Base-by-base conservation (phyloP, 2,329 filamentous ascomycete genomes). In the Leptographium radiaticola region DNA sequence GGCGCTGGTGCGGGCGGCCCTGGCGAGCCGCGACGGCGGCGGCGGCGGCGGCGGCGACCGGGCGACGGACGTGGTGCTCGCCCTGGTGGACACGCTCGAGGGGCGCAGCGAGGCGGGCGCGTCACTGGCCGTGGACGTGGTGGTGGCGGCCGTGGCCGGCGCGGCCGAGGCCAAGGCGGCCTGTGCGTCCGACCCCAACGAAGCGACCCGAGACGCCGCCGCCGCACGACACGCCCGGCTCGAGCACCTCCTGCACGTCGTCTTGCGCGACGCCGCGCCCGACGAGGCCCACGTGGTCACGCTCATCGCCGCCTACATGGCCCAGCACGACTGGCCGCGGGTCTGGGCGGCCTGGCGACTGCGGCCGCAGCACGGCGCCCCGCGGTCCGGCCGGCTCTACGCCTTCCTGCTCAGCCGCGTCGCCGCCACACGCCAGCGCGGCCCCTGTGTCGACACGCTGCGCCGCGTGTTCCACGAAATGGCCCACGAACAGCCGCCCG, bases 271-370 rank as follows among this genome's bases (percentile, higher is more conserved):
- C 12, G 64, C 68, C 2, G 69, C 70, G n/a, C 70, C 71, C 50
- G 59, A 62, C 25, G 67, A 71, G 31, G 53, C 57, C 4, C 64
- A 70, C 49, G 63, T 71, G 11, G 62, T 68, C 45, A 66, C 65
- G 18, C 65, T 80, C 39, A 67, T 80, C 67, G 59, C 64, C 4
- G 67, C 70, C 1, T 75, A 80, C 57, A 71, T 76, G 6, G 58
- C 60, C 20, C 70, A 71, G 55, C 61, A 63, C 18, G 68, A 80
- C 58, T 83, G 79, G 73, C 64, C 72, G 16, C 68, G 70, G 7
- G 80, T 86, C 61, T 85, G 80, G 81, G 71, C 78, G 20, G 62
- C 73, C 11, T 87, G 83, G 72, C 73, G 74, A 53, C 70, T 74
- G 54, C 73, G 79, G 5, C 67, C 81, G 15, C 70, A 75, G 43